Evolutionary conservation across 23 red algal species (phyloP), one percentile per base, ranked within the genome.

Genomic region (Chondrus crispus): DNA sequence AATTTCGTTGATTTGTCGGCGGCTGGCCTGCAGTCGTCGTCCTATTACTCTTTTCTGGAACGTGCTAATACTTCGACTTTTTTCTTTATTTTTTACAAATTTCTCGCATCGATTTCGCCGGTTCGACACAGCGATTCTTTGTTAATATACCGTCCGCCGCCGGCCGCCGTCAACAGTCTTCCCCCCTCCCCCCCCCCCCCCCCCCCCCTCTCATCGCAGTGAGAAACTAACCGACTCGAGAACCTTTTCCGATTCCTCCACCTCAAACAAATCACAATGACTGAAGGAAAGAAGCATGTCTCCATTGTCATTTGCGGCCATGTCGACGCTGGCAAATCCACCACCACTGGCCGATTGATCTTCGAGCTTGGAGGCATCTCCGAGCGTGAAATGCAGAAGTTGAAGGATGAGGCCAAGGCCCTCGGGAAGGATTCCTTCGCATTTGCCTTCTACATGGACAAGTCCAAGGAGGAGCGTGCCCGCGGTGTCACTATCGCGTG

Each of bases 391-490:
- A 95, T 95, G 79, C 89, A 95, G 28, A 99, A 99, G 92, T 90
- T 99, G 46, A 93, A 99, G 91, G 93, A 96, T 88, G 97, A 99
- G 66, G 97, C 97, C 12, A 93, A 88, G 49, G 97, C 93, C 81
- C 93, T 99, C 78, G 97, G 97, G 79, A 99, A 99, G 87, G 97
- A 95, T 45, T 99, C 97, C 10, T 98, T 98, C 82, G 93, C 93
- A 30, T 98, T 95, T 80, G 96, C 96, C 26, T 98, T 93, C 87
- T 88, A 95, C 72, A 82, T 98, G 92, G 96, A 98, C 82, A 93
- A 95, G 62, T 91, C 83, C 38, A 86, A 91, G 62, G 90, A 90
- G 69, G 96, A 98, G 84, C 96, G 96, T 81, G 38, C 90, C 35
- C 96, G 88, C 68, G 96, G 93, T 72, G 93, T 98, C 44, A 98